Evolutionary conservation across 73 alveolate species (phyloP).

Genomic region (Symbiodinium pilosum): DNA sequence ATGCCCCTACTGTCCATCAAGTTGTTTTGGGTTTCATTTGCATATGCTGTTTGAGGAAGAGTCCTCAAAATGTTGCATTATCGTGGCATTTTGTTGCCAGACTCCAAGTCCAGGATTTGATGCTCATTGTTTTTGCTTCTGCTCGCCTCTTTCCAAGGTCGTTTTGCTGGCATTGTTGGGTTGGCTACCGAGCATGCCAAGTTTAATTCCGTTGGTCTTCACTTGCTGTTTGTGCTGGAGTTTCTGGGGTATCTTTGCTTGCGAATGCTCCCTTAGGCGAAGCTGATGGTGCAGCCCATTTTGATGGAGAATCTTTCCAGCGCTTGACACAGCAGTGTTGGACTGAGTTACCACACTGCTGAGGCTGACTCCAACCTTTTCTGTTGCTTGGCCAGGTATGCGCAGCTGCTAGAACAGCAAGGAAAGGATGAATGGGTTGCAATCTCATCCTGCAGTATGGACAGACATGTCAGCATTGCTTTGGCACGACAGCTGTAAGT

Average conservation of each 20-base stretch:
- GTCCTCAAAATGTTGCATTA: neutral
- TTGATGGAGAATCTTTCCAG: neutral
- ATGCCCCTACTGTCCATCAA: neutral
- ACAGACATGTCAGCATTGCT: too few species aligned
- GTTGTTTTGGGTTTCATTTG: neutral
- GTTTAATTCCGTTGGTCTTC: neutral
- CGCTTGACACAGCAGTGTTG: neutral
- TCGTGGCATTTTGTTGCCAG: neutral
- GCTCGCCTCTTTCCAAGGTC: neutral
- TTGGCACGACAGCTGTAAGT: too few species aligned
- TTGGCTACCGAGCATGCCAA: neutral
- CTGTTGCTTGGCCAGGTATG: neutral
- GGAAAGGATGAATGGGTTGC: neutral
- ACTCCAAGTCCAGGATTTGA: neutral
- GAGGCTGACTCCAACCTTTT: too few species aligned
- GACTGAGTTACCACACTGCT: too few species aligned
- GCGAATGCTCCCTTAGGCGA: neutral
- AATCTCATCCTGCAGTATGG: neutral
- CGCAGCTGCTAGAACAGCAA: constrained; percentile 2
- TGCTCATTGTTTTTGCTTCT: neutral
- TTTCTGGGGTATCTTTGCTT: neutral
- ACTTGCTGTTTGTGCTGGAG: neutral
- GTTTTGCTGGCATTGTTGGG: neutral
- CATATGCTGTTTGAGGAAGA: neutral
- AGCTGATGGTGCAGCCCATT: neutral